Base-by-base conservation (phyloP, 2,329 filamentous ascomycete species). In the Monilinia fructicola region DNA sequence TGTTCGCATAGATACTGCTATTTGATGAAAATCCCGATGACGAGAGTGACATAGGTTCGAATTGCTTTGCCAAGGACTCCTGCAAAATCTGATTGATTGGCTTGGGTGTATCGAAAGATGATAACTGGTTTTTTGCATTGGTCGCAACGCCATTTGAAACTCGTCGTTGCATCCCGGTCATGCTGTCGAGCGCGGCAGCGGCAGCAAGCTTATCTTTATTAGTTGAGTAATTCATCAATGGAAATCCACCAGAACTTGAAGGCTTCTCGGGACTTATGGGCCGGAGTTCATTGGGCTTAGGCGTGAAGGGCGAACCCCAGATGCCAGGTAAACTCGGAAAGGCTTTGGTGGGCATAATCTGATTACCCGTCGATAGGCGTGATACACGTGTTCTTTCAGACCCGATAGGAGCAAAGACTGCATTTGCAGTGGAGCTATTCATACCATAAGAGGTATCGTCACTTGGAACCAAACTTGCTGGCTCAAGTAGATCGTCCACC, bases 401-500 rank as follows among this genome's bases (percentile, higher is more conserved):
- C 18, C 74, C 76, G 53, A 80, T 71, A 53, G 78, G 76, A 38
- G 78, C 81, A 69, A 85, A 84, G 2, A 84, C 70, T 23, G 84
- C 83, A 58, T 83, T 81, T 35, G 83, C 81, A 10, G 81, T 83
- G 3, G 78, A 74, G 12, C 81, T 82, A 71, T 83, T 80, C 83
- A 86, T 85, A 21, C 82, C 84, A 68, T 85, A 86, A 2, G 82
- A 85, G 3, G 82, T 78, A 50, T 84, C 81, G 44, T 73, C 60
- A 63, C 63, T 68, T 70, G 70, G 53, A 78, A 76, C 35, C 79
- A 78, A 59, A 74, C 74, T 54, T n/a, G 71, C 68, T 31, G 73
- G 70, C 31, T 73, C 73, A 44, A 87, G 79, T 38, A 87, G 77
- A 67, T 83, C 79, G 70, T 87, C 83, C 18, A 87, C 85, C 85